Evolutionary conservation across 768 basidiomycete species (phyloP), one percentile per base, ranked within the genome.

Genomic region (Psilocybe tampanensis): DNA sequence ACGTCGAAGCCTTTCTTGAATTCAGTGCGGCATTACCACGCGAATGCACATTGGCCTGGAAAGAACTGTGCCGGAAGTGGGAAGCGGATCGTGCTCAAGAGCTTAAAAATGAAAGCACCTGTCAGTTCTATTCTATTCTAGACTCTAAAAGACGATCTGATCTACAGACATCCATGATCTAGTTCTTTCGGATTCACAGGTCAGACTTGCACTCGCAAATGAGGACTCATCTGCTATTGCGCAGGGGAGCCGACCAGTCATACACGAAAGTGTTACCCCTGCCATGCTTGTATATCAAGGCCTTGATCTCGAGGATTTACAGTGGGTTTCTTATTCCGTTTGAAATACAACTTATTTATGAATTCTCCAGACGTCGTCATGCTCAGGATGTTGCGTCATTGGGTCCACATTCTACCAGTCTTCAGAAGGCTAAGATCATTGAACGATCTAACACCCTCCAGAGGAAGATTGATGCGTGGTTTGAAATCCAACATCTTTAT

Each of bases 251-350:
- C 41, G 23, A 29, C 33, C 1, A 0, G 11, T 52, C 23, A 18
- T 69, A 8, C 66, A 66, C 42, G 42, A 49, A 13, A 52, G 63
- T 18, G 47, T 64, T 0, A 47, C 66, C 0, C 67, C 70, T 5
- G 65, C 63, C 17, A 44, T 63, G 15, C 60, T 76, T 18, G 61
- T 75, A 29, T 60, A 60, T 0, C 62, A 60, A 24, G 73, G 68
- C 8, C 47, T 75, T 0, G 70, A 74, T 22, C 24, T 76, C 15
- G 72, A 77, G 52, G 70, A 70, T 13, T 60, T 57, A 33, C 72
- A 75, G 73, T 75, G 48, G 26, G 71, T 68, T n/a, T 36, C 15
- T 53, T 19, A 52, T 12, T 32, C 17, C 32, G 42, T 18, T 34
- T 11, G 11, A 41, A 44, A 41, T 29, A 15, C 26, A 21, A 3